A percentile compares a stretch with the other conserved stretches of the same genome.
phyloP scores from a whole-genome alignment of 768 basidiomycete species.

The Boletus subcaerulescens region DNA sequence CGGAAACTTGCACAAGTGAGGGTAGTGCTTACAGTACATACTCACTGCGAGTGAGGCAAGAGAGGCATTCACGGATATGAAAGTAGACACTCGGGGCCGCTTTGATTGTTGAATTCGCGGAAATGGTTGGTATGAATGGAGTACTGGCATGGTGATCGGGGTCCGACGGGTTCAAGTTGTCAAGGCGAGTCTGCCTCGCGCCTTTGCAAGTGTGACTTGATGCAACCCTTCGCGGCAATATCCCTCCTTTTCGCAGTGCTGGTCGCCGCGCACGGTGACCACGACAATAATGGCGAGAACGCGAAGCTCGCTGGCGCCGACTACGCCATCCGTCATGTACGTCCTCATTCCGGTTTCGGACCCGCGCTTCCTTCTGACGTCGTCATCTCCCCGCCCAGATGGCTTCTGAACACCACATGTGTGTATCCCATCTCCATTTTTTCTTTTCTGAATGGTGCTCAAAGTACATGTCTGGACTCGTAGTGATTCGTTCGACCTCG shows the following conservation, averaged over 20 bases:
- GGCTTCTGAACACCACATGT: slow-evolving; percentile 89
- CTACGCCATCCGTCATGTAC: slow-evolving; percentile 89
- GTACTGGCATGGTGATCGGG: slow-evolving; percentile 17
- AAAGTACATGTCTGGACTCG: background rate
- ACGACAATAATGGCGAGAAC: slow-evolving; percentile 53
- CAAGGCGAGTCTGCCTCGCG: background rate
- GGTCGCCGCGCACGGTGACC: slow-evolving; percentile 59
- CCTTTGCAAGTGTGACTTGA: slow-evolving; percentile 26
- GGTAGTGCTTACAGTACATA: too few species aligned
- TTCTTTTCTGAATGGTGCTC: background rate
- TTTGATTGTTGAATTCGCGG: too few species aligned
- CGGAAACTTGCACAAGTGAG: too few species aligned
- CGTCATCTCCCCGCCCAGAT: slow-evolving; percentile 50
- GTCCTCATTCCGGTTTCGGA: slow-evolving; percentile 32
- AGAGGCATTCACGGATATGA: too few species aligned
- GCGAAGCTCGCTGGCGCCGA: slow-evolving; percentile 46
- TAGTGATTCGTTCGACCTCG: slow-evolving; percentile 78
- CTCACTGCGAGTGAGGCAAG: too few species aligned
- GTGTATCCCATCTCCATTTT: slow-evolving; percentile 18
- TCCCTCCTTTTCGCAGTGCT: slow-evolving; percentile 33
- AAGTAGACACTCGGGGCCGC: too few species aligned
- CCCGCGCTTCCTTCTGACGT: slow-evolving; percentile 8
- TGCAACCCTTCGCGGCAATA: slow-evolving; percentile 49
- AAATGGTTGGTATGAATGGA: too few species aligned
- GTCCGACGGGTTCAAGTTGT: slow-evolving; percentile 4